Percentiles rank a stretch among this genome's conserved stretches.
These are phyloP conservation scores for Cercospora berteroae DNA, from an alignment of 2,329 filamentous ascomycete species.

Conservation along the genomic window DNA sequence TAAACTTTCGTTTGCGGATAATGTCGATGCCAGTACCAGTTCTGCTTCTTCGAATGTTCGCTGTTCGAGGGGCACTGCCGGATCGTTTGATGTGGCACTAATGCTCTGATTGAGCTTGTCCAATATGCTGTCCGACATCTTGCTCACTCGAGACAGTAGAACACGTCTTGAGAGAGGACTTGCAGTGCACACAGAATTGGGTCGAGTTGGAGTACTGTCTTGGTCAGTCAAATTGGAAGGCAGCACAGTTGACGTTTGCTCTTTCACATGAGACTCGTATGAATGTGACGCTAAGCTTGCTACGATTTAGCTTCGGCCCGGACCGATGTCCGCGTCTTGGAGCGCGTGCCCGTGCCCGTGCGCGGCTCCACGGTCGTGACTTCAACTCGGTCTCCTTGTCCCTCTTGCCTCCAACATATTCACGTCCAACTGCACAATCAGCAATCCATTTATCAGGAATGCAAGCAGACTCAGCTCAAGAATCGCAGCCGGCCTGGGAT, in stretches of 20 bases:
- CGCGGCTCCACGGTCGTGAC: no score
- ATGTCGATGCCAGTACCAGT: slow-evolving; percentile 44
- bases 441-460: slow-evolving; percentile 5
- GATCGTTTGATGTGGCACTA: slow-evolving; percentile 20
- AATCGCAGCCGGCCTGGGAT: slow-evolving; percentile 21
- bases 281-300: not conserved
- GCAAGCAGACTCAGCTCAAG: not conserved
- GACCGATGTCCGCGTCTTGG: not conserved
- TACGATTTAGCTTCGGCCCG: not conserved
- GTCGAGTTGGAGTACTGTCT: not conserved
- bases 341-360: no score
- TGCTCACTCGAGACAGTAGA: not conserved
- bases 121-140: slow-evolving; percentile 21
- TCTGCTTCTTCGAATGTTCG: slow-evolving; percentile 53
- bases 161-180: not conserved
- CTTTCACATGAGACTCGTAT: not conserved
- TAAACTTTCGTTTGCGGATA: slow-evolving; percentile 36
- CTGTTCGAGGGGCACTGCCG: slow-evolving; percentile 42
- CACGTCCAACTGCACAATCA: not conserved
- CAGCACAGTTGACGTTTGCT: slow-evolving; percentile 11
- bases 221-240: not conserved
- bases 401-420: not conserved
- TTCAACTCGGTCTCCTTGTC: not conserved
- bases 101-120: slow-evolving; percentile 22
- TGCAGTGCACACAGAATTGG: not conserved